These are phyloP conservation scores for Pyropia yezoensis DNA, from an alignment of 23 red algal genomes.

Conservation along the genomic window DNA sequence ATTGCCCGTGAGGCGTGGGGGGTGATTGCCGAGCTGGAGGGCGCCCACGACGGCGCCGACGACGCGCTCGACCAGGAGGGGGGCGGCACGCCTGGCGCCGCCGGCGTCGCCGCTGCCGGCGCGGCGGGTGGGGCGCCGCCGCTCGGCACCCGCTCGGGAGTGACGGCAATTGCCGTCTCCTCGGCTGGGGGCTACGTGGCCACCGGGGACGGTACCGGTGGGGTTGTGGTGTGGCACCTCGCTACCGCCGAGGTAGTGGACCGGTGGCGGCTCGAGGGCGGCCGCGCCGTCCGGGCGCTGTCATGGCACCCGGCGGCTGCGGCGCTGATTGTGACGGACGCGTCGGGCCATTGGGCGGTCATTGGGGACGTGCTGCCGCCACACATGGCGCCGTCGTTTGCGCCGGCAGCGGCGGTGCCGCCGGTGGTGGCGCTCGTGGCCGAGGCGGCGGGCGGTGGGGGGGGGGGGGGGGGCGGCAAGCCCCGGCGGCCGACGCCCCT, in stretches of 20 bases:
- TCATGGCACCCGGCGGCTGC: slow-evolving; percentile 46
- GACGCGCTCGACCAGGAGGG: slow-evolving; percentile 7
- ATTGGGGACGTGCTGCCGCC: slow-evolving; percentile 33
- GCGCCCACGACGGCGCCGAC: slow-evolving; percentile 17
- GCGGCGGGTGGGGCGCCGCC: not conserved
- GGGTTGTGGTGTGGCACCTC: slow-evolving; percentile 29
- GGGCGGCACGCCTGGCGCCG: no score
- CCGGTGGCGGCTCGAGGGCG: slow-evolving; percentile 20
- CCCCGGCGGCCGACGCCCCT: no score
- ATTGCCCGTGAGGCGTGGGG: slow-evolving; percentile 24
- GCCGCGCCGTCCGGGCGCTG: slow-evolving; percentile 20
- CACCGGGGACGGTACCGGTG: slow-evolving; percentile 11
- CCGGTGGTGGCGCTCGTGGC: no score
- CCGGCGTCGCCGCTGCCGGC: not conserved
- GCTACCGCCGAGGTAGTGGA: slow-evolving; percentile 15
- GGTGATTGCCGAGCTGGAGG: slow-evolving; percentile 21
- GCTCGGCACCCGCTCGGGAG: slow-evolving; percentile 1
- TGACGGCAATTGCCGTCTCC: slow-evolving; percentile 38
- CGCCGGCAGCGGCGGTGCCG: no score
- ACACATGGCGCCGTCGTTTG: slow-evolving; percentile 12
- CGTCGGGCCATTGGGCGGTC: slow-evolving; percentile 50
- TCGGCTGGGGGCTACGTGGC: slow-evolving; percentile 28
- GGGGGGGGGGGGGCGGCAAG: no score
- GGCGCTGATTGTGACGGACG: slow-evolving; percentile 27
- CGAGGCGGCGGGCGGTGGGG: no score